These are phyloP conservation scores for Sinapis alba DNA, from an alignment of 441 rosid genomes.

Conservation along the genomic window DNA sequence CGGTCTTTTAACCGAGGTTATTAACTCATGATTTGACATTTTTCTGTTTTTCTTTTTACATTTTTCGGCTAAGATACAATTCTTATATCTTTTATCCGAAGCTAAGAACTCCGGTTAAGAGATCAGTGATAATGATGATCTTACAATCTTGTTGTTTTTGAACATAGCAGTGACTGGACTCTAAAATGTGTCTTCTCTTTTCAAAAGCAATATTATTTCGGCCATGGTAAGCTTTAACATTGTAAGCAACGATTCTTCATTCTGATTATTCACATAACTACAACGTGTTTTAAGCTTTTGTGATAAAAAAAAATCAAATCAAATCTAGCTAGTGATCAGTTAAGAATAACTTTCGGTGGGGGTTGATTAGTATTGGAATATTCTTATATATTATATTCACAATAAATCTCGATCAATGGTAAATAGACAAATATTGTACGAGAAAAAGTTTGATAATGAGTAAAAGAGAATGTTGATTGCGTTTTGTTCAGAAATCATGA, in stretches of 20 bases:
- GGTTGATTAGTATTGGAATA: conserved; percentile 5
- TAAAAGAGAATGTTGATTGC: conserved; percentile 5
- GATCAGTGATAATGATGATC: too few species aligned
- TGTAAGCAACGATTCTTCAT: not conserved
- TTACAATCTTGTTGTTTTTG: not conserved
- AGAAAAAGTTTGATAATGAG: conserved; percentile 27
- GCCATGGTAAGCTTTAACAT: not conserved
- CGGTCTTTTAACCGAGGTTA: too few species aligned
- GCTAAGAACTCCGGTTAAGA: too few species aligned
- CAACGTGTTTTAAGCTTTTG: not conserved
- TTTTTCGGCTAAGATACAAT: too few species aligned
- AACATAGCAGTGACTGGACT: not conserved
- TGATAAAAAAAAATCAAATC: conserved; percentile 7
- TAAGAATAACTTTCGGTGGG: conserved; percentile 32
- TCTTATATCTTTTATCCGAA: too few species aligned
- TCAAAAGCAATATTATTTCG: not conserved
- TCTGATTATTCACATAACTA: not conserved
- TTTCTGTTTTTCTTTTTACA: too few species aligned
- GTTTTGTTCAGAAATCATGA: conserved; percentile 30
- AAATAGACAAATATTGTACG: conserved; percentile 35
- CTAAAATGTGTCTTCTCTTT: not conserved
- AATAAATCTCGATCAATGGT: conserved; percentile 27
- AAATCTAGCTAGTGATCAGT: conserved; percentile 26
- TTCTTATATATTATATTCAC: conserved; percentile 14
- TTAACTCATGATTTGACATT: too few species aligned